Conservation (phyloP, 192 early-diverging fungal species). For the Gryganskiella cystojenkinii region DNA sequence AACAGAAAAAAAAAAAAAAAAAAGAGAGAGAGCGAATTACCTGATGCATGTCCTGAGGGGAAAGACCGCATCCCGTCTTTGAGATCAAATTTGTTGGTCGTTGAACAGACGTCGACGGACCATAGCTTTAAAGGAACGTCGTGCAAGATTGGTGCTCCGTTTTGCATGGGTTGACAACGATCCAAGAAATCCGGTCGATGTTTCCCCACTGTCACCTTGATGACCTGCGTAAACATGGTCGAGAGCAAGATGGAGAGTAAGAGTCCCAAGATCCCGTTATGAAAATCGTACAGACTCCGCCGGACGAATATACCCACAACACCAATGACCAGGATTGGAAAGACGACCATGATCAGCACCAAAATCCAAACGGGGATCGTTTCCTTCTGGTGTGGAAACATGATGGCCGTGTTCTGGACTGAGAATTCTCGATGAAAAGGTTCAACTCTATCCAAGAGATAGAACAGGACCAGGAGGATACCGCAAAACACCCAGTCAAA, state of each 20-base stretch:
- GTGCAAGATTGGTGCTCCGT: constrained; percentile 14
- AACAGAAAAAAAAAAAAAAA: neutral
- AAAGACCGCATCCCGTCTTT: constrained; percentile 87
- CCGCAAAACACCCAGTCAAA: constrained; percentile 62
- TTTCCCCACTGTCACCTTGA: constrained; percentile 58
- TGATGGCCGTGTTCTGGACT: constrained; percentile 71
- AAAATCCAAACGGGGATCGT: constrained; percentile 53
- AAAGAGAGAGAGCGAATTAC: constrained; percentile 29
- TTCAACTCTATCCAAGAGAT: constrained; percentile 59
- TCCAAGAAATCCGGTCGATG: constrained; percentile 60
- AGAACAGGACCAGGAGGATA: constrained; percentile 68
- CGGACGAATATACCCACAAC: constrained; percentile 33
- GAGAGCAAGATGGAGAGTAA: constrained; percentile 49
- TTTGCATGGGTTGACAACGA: constrained; percentile 48
- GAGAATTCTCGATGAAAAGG: constrained; percentile 80
- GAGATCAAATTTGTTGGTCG: constrained; percentile 59
- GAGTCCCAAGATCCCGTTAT: constrained; percentile 49
- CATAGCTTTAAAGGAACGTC: constrained; percentile 65
- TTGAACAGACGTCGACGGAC: constrained; percentile 59
- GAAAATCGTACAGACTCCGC: constrained; percentile 38
- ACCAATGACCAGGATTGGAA: constrained; percentile 50
- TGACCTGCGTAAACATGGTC: constrained; percentile 56
- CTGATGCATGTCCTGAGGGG: constrained; percentile 86
- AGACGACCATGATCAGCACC: constrained; percentile 35
- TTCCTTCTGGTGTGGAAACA: constrained; percentile 59